Conservation (phyloP, 768 basidiomycete species). For the Mycena galopus region DNA sequence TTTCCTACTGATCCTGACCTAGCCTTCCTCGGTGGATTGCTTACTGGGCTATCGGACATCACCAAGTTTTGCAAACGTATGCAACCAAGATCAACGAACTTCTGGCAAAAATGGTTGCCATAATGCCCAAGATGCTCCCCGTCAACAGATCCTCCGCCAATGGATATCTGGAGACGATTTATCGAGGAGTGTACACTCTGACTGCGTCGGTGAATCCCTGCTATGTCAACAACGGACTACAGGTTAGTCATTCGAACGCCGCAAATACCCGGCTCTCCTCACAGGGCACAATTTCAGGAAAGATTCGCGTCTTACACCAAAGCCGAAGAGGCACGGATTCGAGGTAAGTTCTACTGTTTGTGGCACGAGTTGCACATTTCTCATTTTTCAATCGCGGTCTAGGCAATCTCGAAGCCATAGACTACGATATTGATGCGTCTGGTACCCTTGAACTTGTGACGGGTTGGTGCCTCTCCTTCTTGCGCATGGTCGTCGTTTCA, state of each 20-base stretch:
- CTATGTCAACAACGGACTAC: slow-evolving; percentile 5
- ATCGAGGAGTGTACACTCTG: slow-evolving; percentile 5
- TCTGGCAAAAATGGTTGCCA: slow-evolving; percentile 24
- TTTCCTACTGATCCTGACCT: neutral
- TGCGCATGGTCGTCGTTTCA: no score
- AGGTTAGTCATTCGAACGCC: neutral
- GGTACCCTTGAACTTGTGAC: slow-evolving; percentile 26
- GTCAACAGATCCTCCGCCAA: slow-evolving; percentile 22
- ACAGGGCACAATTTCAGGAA: neutral
- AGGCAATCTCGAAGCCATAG: slow-evolving; percentile 32
- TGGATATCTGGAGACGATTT: slow-evolving; percentile 14
- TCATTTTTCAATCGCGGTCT: neutral
- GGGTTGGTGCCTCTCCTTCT: neutral
- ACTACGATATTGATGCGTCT: slow-evolving; percentile 26
- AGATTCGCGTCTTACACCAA: slow-evolving; percentile 24
- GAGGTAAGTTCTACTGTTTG: slow-evolving; percentile 26
- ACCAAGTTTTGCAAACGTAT: slow-evolving; percentile 18
- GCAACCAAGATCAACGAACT: slow-evolving; percentile 19
- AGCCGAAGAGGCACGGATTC: slow-evolving; percentile 27
- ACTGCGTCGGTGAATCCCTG: slow-evolving; percentile 10
- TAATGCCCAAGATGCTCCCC: slow-evolving; percentile 10
- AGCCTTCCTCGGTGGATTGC: slow-evolving; percentile 31
- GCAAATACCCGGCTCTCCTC: no score
- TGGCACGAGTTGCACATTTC: neutral
- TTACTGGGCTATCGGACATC: slow-evolving; percentile 25